Percentiles rank a stretch among this genome's conserved stretches.
Evolutionary conservation across 2,329 filamentous ascomycete species (phyloP).

Genomic region (Cladorrhinum sp.): DNA sequence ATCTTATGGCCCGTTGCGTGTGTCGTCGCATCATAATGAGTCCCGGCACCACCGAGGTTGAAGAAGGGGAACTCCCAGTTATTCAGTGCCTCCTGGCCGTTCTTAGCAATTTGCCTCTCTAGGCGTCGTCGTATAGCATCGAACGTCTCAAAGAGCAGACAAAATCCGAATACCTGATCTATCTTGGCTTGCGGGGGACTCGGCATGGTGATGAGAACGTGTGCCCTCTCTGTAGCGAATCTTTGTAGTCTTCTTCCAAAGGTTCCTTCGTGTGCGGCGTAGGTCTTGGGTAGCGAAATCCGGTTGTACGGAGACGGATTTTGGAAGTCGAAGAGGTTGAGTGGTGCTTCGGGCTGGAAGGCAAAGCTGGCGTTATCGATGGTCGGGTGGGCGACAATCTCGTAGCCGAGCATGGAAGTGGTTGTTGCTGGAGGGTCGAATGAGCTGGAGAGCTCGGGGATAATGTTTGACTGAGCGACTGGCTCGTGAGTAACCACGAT

Average conservation of each 20-base stretch:
- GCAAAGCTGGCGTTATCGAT: constrained; percentile 54
- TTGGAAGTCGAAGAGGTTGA: constrained; percentile 18
- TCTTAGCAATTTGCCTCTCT: constrained; percentile 32
- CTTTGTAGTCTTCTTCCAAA: constrained; percentile 72
- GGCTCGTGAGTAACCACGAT: constrained; percentile 29
- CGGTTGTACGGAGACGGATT: constrained; percentile 31
- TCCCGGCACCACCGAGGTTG: constrained; percentile 65
- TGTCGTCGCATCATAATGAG: constrained; percentile 35
- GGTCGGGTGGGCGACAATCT: constrained; percentile 51
- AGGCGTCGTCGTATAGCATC: constrained; percentile 47
- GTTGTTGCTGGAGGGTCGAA: constrained; percentile 11
- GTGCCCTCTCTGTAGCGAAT: constrained; percentile 59
- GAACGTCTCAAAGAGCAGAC: constrained; percentile 56
- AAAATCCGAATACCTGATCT: constrained; percentile 65
- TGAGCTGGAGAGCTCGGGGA: constrained; percentile 8
- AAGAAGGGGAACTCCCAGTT: constrained; percentile 60
- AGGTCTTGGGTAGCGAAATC: constrained; percentile 49
- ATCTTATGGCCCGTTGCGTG: constrained; percentile 16
- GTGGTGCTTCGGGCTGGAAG: constrained; percentile 32
- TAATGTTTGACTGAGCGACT: constrained; percentile 6
- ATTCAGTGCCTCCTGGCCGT: constrained; percentile 47
- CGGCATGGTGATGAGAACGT: constrained; percentile 51
- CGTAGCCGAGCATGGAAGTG: constrained; percentile 35
- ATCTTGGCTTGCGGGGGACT: constrained; percentile 48
- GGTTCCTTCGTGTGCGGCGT: constrained; percentile 60